Base-by-base conservation (phyloP, 1,284 basidiomycete genomes). In the Trichosporon sp. region DNA sequence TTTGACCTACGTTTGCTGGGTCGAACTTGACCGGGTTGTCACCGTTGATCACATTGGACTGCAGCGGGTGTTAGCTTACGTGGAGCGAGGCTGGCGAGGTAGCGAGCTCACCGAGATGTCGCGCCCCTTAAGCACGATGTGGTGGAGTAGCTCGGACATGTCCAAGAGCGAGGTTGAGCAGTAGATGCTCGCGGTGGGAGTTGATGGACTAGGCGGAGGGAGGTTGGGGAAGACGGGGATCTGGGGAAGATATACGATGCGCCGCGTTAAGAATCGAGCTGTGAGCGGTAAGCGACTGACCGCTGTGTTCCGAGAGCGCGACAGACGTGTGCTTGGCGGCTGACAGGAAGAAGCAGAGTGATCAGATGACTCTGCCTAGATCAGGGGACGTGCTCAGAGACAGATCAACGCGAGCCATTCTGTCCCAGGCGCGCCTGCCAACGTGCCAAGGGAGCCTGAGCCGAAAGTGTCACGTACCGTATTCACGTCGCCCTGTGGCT, bases 1-100 rank as follows among this genome's bases (percentile, higher is more conserved):
- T 13, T 35, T 11, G 7, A 73, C 80, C 70, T 66, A 82, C 81
- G 80, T 94, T 87, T 8, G 75, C 76, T 0, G 84, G 53, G 73
- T 88, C 88, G 79, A 89, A 91, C 0, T 80, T 69, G 44, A 53
- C 34, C 7, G 68, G 3, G 86, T 81, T 47, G 23, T 44, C 56
- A 31, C 67, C 67, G n/a, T 38, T 65, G 58, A 68, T 68, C 13
- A 68, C 67, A 56, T 58, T 62, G 21, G 67, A 68, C 67, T 68
- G 13, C 29, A 11, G 18, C 38, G 66, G 42, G 21, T 53, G 66
- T 62, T 23, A 62, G 56, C 56, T 5, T 31, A 32, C 56, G 27
- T 31, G 56, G 18, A 60, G 18, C 8, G 27, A 11, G 25, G 27
- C 32, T 9, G 21, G 65, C 21, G 12, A 60, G 8, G 25, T 42